These are phyloP conservation scores for Panicum hallii DNA, from an alignment of 202 grass and related monocot species.

Conservation along the genomic window DNA sequence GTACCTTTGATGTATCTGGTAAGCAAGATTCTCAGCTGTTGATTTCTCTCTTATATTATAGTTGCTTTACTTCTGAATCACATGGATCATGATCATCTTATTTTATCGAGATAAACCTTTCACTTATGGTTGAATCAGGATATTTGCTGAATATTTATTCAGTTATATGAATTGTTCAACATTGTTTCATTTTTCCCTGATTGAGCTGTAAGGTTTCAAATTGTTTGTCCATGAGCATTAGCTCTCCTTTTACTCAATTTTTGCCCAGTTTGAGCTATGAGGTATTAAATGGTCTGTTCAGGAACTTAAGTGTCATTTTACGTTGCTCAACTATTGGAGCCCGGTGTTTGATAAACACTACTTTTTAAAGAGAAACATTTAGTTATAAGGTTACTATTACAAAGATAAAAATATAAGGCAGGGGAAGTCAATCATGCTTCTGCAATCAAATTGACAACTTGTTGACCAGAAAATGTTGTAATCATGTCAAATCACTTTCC, in stretches of 20 bases:
- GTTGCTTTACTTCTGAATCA: constrained; percentile 18
- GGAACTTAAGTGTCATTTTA: neutral
- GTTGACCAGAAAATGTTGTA: neutral
- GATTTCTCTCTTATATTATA: neutral
- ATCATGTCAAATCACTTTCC: neutral
- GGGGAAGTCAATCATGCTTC: neutral
- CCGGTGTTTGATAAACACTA: constrained; percentile 9
- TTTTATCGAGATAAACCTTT: neutral
- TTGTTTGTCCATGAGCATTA: neutral
- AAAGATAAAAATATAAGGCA: neutral
- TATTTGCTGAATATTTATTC: neutral
- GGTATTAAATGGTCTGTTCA: neutral
- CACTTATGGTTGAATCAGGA: neutral
- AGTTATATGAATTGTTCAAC: neutral
- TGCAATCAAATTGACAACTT: neutral
- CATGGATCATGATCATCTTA: neutral
- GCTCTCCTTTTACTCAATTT: neutral
- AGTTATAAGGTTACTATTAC: neutral
- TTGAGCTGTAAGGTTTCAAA: neutral
- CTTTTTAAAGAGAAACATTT: constrained; percentile 31
- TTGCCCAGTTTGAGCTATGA: neutral
- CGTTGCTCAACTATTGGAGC: neutral
- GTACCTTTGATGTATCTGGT: constrained; percentile 99
- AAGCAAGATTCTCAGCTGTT: constrained; percentile 28
- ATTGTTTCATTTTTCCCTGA: neutral